These are phyloP conservation scores for Amaranthus tricolor DNA, from an alignment of 179 eudicot genomes.

Conservation along the genomic window DNA sequence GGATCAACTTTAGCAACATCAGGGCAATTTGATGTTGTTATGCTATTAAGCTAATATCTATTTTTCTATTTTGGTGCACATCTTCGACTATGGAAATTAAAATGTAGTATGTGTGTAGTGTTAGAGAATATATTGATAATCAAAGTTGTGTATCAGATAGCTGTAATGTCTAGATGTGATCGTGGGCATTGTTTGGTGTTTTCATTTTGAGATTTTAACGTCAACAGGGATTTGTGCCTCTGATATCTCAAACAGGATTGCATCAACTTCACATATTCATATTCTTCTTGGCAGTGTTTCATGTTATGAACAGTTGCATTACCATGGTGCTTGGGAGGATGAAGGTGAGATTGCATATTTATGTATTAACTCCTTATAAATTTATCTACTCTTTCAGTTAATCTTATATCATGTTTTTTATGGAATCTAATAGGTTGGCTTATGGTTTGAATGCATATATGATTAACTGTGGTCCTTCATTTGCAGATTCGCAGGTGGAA, in stretches of 20 bases:
- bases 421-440: neutral
- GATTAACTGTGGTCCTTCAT: neutral
- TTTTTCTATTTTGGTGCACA: too few species aligned
- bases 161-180: neutral
- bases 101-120: too few species aligned
- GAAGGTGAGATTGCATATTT: conserved; percentile 52
- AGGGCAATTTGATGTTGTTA: too few species aligned
- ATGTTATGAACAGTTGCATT: conserved; percentile 68
- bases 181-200: neutral
- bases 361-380: too few species aligned
- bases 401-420: neutral
- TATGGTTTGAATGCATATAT: neutral
- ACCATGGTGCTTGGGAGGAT: conserved; percentile 85
- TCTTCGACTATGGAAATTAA: too few species aligned
- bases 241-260: conserved; percentile 63
- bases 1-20: too few species aligned
- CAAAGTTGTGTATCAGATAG: too few species aligned
- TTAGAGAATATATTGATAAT: too few species aligned
- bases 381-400: neutral
- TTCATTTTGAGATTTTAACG: conserved; percentile 8
- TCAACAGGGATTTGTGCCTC: conserved; percentile 68
- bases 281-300: conserved; percentile 93
- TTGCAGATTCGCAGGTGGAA: conserved; percentile 90
- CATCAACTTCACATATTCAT: conserved; percentile 96
- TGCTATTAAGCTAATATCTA: too few species aligned